These are phyloP conservation scores for Drechslerella coelobrocha DNA, from an alignment of 2,329 filamentous ascomycete species.

Conservation along the genomic window DNA sequence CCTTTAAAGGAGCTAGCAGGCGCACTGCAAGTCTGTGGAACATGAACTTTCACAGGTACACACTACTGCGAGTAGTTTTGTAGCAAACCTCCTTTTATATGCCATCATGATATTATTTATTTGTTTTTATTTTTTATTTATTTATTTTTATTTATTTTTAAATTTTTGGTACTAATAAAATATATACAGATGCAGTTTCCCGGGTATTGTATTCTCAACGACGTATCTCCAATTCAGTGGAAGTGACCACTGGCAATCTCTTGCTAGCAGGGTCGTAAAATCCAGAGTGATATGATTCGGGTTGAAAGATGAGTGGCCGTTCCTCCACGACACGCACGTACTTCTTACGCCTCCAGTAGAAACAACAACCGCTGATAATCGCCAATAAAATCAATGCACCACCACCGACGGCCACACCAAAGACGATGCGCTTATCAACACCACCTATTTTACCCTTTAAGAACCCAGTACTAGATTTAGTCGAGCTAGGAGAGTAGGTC, in stretches of 20 bases:
- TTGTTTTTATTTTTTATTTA: too few relatives aligned
- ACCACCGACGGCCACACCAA: slow-evolving; percentile 63
- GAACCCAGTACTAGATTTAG: slow-evolving; percentile 49
- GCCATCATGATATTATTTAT: too few relatives aligned
- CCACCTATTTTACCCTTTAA: slow-evolving; percentile 56
- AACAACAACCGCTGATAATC: slow-evolving; percentile 52
- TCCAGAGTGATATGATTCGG: not conserved
- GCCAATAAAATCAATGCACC: slow-evolving; percentile 59
- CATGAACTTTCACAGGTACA: too few relatives aligned
- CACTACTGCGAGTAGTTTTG: too few relatives aligned
- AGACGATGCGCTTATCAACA: slow-evolving; percentile 61
- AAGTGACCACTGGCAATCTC: not conserved
- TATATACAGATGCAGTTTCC: too few relatives aligned
- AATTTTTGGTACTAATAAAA: too few relatives aligned
- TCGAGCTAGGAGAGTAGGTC: slow-evolving; percentile 59
- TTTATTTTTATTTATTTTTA: too few relatives aligned
- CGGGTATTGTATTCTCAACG: slow-evolving; percentile 73
- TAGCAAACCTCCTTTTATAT: too few relatives aligned
- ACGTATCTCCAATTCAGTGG: not conserved
- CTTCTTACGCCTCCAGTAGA: not conserved
- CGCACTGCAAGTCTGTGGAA: too few relatives aligned
- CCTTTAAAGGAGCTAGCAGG: too few relatives aligned
- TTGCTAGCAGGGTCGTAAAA: not conserved
- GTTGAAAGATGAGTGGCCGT: not conserved
- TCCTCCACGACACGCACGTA: not conserved